A percentile compares a stretch with the other conserved stretches of the same genome.
These are phyloP conservation scores for Gastroboletus turbinatus DNA, from an alignment of 1,284 basidiomycete species.

Conservation along the genomic window DNA sequence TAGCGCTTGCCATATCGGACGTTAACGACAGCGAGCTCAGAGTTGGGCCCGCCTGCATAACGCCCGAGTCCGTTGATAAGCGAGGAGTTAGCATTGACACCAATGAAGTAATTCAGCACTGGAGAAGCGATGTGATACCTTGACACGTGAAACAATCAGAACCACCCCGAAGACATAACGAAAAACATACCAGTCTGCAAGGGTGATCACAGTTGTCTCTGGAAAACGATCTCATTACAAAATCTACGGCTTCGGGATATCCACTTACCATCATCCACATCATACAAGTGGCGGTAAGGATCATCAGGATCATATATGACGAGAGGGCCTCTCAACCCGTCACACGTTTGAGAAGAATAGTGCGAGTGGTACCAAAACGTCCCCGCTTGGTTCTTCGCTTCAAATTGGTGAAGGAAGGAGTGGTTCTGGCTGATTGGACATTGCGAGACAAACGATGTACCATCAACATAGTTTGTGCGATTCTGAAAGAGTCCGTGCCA, in stretches of 20 bases:
- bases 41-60: conserved; percentile 25
- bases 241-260: background rate
- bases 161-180: background rate
- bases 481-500: conserved; percentile 39
- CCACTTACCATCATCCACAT: conserved; percentile 37
- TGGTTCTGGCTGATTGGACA: conserved; percentile 44
- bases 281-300: conserved; percentile 34
- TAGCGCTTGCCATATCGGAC: conserved; percentile 31
- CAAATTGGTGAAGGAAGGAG: conserved; percentile 41
- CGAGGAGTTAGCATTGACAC: conserved; percentile 23
- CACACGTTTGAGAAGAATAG: conserved; percentile 33
- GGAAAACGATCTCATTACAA: background rate
- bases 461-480: conserved; percentile 28
- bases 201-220: conserved; percentile 34
- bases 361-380: conserved; percentile 44
- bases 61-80: conserved; percentile 36
- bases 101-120: conserved; percentile 18
- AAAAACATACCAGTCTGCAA: conserved; percentile 27
- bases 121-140: conserved; percentile 27
- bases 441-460: conserved; percentile 38
- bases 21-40: conserved; percentile 31
- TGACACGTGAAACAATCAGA: background rate
- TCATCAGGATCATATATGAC: conserved; percentile 39
- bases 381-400: conserved; percentile 33
- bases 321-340: conserved; percentile 29